Base-by-base conservation (phyloP, 768 basidiomycete species). In the Artomyces pyxidatus region DNA sequence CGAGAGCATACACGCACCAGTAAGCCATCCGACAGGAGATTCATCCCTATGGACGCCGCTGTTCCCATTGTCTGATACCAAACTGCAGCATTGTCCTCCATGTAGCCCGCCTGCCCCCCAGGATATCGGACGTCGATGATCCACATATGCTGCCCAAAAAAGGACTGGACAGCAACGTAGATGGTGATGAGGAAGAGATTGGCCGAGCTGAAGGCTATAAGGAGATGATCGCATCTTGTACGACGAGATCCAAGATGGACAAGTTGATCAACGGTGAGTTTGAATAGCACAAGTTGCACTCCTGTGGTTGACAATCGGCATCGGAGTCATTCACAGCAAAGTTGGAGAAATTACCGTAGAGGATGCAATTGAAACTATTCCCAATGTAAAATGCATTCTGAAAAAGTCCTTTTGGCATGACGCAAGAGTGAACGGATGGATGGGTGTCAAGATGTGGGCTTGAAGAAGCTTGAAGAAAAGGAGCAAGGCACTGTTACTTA, bases 111-210 rank as follows among this genome's bases (percentile, higher is more conserved):
- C 3, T 63, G 60, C 0, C 72, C 72, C 1, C 66, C 70, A 4
- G 66, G 66, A 26, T 53, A 61, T 25, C 50, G 42, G 4, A 50
- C 45, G 14, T 68, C 35, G 9, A 53, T 54, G 16, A 73, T 53
- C 71, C 72, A 73, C 59, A 69, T 65, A 25, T 59, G 58, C 38
- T 68, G 56, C 1, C 64, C 65, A 27, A 69, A 64, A 16, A 68
- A 8, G 19, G 56, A 55, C 37, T 63, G 57, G 19, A 54, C 57
- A 37, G 58, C 55, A 28, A 65, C 50, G 48, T 60, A 69, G 12
- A 65, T 48, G 4, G 70, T 68, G 58, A 62, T 61, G 43, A 70
- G 51, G 25, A 64, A 6, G 8, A 69, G 32, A 55, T 68, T 52
- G 16, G 51, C 48, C 17, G 58, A 61, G 45, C 61, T 52, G 49